phyloP scores from a whole-genome alignment of 768 basidiomycete species.

The Russula olivacea region DNA sequence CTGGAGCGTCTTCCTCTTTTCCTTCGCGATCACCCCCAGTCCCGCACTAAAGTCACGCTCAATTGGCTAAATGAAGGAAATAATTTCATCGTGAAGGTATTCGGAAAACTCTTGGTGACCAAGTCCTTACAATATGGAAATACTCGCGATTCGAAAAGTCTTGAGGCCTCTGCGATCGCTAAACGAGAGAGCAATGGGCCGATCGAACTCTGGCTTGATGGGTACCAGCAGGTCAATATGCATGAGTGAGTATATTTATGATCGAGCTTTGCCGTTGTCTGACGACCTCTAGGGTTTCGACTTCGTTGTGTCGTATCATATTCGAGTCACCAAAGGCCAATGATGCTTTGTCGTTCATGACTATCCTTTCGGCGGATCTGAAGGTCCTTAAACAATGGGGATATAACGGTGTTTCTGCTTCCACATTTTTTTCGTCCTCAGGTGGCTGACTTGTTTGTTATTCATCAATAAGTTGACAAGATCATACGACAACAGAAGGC shows the following conservation, averaged over 20 bases:
- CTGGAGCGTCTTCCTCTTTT: slow-evolving; percentile 89
- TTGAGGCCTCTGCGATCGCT: slow-evolving; percentile 73
- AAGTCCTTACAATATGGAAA: slow-evolving; percentile 54
- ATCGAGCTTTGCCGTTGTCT: background rate
- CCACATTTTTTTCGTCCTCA: slow-evolving; percentile 1
- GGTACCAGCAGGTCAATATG: slow-evolving; percentile 75
- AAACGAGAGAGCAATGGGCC: slow-evolving; percentile 46
- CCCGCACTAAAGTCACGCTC: slow-evolving; percentile 53
- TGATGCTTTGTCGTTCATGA: slow-evolving; percentile 87
- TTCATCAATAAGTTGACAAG: slow-evolving; percentile 60
- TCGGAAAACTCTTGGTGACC: slow-evolving; percentile 55
- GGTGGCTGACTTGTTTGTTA: slow-evolving; percentile 27
- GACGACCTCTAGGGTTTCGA: slow-evolving; percentile 60
- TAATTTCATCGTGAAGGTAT: slow-evolving; percentile 68
- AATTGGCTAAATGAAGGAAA: slow-evolving; percentile 57
- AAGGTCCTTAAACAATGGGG: slow-evolving; percentile 75
- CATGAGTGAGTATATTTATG: slow-evolving; percentile 67
- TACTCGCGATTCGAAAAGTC: slow-evolving; percentile 45
- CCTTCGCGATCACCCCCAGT: slow-evolving; percentile 79
- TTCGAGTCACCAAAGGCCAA: slow-evolving; percentile 77
- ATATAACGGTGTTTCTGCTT: slow-evolving; percentile 59
- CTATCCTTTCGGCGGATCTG: slow-evolving; percentile 87
- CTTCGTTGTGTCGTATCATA: slow-evolving; percentile 70
- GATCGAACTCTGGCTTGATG: slow-evolving; percentile 71
- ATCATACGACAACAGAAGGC: slow-evolving; percentile 81